A percentile compares a stretch with the other conserved stretches of the same genome.
Evolutionary conservation across 495 filamentous ascomycete genomes (phyloP).

Genomic region (Melanomma pulvis-pyrius): DNA sequence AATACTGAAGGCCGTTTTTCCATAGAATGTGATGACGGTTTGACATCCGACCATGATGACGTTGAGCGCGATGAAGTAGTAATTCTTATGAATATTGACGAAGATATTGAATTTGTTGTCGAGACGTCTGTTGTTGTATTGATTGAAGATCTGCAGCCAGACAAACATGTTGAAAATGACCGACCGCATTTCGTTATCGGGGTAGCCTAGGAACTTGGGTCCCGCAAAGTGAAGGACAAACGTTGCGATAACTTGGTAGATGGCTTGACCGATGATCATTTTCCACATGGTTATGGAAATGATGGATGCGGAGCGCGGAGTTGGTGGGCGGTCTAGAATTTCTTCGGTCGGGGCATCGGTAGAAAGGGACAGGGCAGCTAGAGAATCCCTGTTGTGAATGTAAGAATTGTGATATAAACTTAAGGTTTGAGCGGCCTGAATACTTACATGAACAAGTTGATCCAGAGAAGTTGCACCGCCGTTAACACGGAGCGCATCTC

Average conservation of each 20-base stretch:
- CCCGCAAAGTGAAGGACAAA: constrained; percentile 79
- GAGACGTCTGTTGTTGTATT: constrained; percentile 88
- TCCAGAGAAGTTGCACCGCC: constrained; percentile 87
- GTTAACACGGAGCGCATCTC: constrained; percentile 73
- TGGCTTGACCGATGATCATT: constrained; percentile 86
- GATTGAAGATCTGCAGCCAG: constrained; percentile 97
- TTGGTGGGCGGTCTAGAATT: constrained; percentile 81
- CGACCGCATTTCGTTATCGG: constrained; percentile 62
- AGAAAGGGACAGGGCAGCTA: constrained; percentile 82
- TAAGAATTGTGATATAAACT: background rate
- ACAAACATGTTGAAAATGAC: constrained; percentile 94
- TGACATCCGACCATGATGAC: constrained; percentile 77
- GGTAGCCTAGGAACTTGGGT: constrained; percentile 57
- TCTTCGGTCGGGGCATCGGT: constrained; percentile 81
- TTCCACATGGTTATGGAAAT: constrained; percentile 93
- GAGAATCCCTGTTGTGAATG: constrained; percentile 59
- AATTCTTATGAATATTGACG: constrained; percentile 75
- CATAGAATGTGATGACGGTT: constrained; percentile 78
- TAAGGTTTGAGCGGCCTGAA: background rate
- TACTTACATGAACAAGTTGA: constrained; percentile 80
- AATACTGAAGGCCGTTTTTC: constrained; percentile 73
- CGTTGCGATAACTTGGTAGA: constrained; percentile 79
- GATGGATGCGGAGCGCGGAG: constrained; percentile 73
- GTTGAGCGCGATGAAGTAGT: constrained; percentile 83
- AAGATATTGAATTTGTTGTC: constrained; percentile 92